Evolutionary conservation across 2,329 filamentous ascomycete genomes (phyloP), one percentile per base, ranked within the genome.

Genomic region (Camillea tinctor): DNA sequence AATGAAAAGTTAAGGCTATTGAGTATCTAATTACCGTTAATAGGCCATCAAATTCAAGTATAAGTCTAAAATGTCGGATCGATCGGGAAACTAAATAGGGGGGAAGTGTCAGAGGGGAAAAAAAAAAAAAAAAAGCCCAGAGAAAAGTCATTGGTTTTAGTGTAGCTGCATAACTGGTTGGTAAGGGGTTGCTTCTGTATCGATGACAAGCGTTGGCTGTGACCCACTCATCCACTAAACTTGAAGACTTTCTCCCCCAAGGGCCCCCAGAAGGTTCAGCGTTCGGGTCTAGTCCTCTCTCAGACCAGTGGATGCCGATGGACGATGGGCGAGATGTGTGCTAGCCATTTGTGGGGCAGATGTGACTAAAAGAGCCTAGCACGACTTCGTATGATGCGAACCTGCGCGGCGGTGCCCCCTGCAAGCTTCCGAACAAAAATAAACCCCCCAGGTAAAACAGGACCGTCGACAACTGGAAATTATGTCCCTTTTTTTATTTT

Each of bases 361-460:
- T 52, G 36, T 60, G 55, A 58, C 56, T 48, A 62, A 66, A 56
- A 15, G 8, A 13, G 40, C 13, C 48, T 51, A 51, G 48, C 26
- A 22, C 55, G 48, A 65, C 60, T 62, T 66, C 63, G 65, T 65
- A 66, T 65, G 60, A 59, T 65, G 58, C 51, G 56, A 58, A 58
- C 60, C 56, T 52, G 60, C 58, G 58, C 63, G 58, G 61, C 61
- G 63, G 61, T 56, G 56, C 62, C 61, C 65, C 65, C 64, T 66
- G 64, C 58, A 56, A 54, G 44, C 59, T 53, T 53, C 23, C 55
- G 54, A 58, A 64, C 60, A 60, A 60, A 65, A 66, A 64, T 65
- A 66, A 67, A 61, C 67, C 60, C 44, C 59, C 61, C 58, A 61
- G 50, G 60, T 51, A 58, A 55, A 61, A 52, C 59, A 21, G 19